Evolutionary conservation across 331 rosid genomes (phyloP).

Genomic region (Quercus tomentella): DNA sequence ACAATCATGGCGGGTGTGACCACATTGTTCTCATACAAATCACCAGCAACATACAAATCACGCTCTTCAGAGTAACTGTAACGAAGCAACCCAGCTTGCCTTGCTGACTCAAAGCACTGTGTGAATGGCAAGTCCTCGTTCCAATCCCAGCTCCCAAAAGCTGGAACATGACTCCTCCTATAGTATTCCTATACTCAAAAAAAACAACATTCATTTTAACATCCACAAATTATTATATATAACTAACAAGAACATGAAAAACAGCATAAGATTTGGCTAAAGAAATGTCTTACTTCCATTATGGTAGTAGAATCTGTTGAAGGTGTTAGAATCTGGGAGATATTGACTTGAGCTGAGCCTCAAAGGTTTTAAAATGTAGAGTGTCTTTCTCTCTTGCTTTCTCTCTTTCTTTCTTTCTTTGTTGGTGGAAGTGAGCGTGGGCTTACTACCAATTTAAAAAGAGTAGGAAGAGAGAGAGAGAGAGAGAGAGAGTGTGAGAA

Average conservation of each 20-base stretch:
- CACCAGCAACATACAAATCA: constrained; percentile 75
- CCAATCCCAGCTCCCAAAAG: constrained; percentile 98
- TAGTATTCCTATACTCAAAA: constrained; percentile 39
- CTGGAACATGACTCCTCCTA: constrained; percentile 59
- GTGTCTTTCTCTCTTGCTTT: not conserved
- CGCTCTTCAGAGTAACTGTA: constrained; percentile 56
- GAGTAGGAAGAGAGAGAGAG: constrained; percentile 12
- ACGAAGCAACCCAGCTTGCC: constrained; percentile 48
- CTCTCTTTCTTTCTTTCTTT: not conserved
- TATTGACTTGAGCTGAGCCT: not conserved
- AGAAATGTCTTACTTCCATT: constrained; percentile 44
- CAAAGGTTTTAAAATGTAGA: constrained; percentile 8
- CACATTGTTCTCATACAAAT: constrained; percentile 62
- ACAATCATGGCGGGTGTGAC: constrained; percentile 86
- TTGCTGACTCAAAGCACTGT: constrained; percentile 81
- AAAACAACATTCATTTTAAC: not conserved
- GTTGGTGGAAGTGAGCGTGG: constrained; percentile 26
- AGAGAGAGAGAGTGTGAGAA: constrained; percentile 8
- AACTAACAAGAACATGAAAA: not conserved
- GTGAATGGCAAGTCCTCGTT: constrained; percentile 77
- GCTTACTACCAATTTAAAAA: constrained; percentile 34
- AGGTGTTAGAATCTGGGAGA: not conserved
- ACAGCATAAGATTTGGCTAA: not conserved
- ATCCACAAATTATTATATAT: not conserved
- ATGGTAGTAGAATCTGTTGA: not conserved